Percentiles rank a stretch among this genome's conserved stretches.
phyloP scores from a whole-genome alignment of 2,329 filamentous ascomycete species.

The Fusarium solani-melongenae region DNA sequence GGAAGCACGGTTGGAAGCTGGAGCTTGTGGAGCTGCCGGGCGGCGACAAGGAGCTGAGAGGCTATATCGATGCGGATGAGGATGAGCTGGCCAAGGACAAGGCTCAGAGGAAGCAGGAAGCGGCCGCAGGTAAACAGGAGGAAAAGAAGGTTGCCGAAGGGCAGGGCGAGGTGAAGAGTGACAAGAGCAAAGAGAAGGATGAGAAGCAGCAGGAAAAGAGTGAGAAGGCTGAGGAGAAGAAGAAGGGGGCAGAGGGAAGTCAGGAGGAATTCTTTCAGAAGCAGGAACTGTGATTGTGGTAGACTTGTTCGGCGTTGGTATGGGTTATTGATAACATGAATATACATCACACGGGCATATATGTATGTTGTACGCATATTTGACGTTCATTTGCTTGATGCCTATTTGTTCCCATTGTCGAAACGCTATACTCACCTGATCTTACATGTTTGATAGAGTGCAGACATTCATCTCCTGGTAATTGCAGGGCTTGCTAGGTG shows the following conservation, averaged over 20 bases:
- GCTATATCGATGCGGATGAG: conserved; percentile 72
- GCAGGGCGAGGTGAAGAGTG: conserved; percentile 23
- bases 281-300: conserved; percentile 49
- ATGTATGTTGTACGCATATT: not conserved
- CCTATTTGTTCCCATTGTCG: not conserved
- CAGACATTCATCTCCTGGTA: not conserved
- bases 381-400: not conserved
- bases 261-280: conserved; percentile 65
- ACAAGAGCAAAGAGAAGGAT: conserved; percentile 22
- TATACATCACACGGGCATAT: not conserved
- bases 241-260: conserved; percentile 47
- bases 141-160: conserved; percentile 45
- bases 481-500: not conserved
- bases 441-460: not conserved
- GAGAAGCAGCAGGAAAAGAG: not conserved
- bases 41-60: conserved; percentile 71
- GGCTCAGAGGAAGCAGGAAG: conserved; percentile 33
- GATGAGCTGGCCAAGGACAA: conserved; percentile 42
- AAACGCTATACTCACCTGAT: not conserved
- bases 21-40: conserved; percentile 78
- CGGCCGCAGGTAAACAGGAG: conserved; percentile 11
- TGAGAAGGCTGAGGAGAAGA: conserved; percentile 15
- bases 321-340: conserved; percentile 2
- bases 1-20: conserved; percentile 80
- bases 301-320: conserved; percentile 24